These are phyloP conservation scores for Coemansia sp. DNA, from an alignment of 192 early-diverging fungal genomes.

Conservation along the genomic window DNA sequence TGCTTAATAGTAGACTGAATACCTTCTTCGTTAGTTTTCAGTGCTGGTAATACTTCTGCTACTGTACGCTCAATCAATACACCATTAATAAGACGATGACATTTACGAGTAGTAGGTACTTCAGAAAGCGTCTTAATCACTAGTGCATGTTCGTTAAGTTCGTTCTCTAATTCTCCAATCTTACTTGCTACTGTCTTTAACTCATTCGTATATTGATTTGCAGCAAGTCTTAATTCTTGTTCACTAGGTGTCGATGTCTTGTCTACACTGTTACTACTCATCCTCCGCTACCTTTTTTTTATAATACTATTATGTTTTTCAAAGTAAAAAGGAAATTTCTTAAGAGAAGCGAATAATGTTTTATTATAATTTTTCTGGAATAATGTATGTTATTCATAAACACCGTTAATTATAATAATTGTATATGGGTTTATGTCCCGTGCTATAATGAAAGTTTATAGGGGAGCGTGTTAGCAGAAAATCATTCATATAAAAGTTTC, in stretches of 20 bases:
- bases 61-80: constrained; percentile 92
- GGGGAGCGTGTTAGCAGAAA: too few relatives aligned
- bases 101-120: constrained; percentile 79
- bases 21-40: constrained; percentile 82
- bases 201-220: constrained; percentile 71
- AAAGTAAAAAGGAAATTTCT: background rate
- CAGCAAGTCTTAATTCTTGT: constrained; percentile 44
- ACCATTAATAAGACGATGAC: constrained; percentile 90
- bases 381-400: too few relatives aligned
- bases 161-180: constrained; percentile 90
- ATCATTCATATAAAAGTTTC: too few relatives aligned
- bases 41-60: constrained; percentile 83
- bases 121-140: constrained; percentile 91
- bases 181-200: constrained; percentile 83
- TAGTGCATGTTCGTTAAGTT: constrained; percentile 83
- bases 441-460: too few relatives aligned
- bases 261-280: background rate
- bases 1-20: constrained; percentile 76
- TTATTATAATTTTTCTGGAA: too few relatives aligned
- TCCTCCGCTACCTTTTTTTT: background rate
- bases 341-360: background rate
- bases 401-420: too few relatives aligned
- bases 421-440: too few relatives aligned
- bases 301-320: background rate
- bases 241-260: constrained; percentile 16